Conservation (phyloP, 495 filamentous ascomycete genomes). For the Stereocaulon alpinum region DNA sequence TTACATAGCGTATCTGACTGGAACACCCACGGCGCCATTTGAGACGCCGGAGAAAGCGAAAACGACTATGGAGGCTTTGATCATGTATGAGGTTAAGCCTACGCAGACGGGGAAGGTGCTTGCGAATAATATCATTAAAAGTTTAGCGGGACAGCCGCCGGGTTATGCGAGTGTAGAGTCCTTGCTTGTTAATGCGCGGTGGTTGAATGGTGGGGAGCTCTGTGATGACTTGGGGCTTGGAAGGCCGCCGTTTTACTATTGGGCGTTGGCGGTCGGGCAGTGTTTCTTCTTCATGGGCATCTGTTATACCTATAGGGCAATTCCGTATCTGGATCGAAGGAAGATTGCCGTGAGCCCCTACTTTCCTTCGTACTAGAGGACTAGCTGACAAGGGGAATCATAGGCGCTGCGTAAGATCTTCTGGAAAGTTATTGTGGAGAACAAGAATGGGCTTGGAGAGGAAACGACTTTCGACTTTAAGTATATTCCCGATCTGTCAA, state of each 20-base stretch:
- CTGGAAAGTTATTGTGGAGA: constrained; percentile 43
- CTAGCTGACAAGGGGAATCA: not conserved
- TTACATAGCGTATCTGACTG: constrained; percentile 55
- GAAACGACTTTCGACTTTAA: constrained; percentile 54
- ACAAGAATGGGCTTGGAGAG: constrained; percentile 45
- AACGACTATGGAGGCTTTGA: constrained; percentile 48
- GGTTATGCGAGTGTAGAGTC: constrained; percentile 38
- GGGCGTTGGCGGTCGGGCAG: constrained; percentile 36
- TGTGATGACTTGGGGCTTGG: constrained; percentile 51
- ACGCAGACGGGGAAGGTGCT: constrained; percentile 47
- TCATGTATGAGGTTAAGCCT: constrained; percentile 50
- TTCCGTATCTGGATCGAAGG: constrained; percentile 47
- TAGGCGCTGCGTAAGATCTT: constrained; percentile 42
- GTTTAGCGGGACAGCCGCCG: constrained; percentile 47
- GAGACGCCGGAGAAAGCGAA: constrained; percentile 44
- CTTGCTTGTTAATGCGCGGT: constrained; percentile 37
- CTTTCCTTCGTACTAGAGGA: not conserved
- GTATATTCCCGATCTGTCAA: constrained; percentile 44
- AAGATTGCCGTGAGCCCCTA: constrained; percentile 41
- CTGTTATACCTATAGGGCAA: constrained; percentile 27
- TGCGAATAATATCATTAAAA: constrained; percentile 59
- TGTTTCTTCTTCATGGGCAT: constrained; percentile 37
- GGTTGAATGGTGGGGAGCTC: constrained; percentile 42
- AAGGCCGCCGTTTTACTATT: constrained; percentile 34
- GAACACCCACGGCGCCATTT: constrained; percentile 47